Conservation (phyloP, 495 filamentous ascomycete genomes). For the Paragyromitra xinjiangensis region DNA sequence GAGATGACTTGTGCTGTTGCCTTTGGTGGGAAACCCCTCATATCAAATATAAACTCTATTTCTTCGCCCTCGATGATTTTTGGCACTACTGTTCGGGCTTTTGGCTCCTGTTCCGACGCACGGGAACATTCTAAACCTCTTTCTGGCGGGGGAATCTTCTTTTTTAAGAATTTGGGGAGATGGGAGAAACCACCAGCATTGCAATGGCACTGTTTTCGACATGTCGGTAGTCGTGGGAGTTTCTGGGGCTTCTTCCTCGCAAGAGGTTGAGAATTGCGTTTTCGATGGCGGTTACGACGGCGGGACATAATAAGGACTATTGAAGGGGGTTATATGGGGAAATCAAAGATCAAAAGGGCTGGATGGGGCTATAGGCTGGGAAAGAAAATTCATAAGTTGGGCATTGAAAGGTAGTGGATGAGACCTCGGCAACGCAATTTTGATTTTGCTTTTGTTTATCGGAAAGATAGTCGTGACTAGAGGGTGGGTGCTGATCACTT, state of each 20-base stretch:
- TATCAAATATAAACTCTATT: conserved; percentile 1
- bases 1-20: not conserved
- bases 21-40: not conserved
- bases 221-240: not conserved
- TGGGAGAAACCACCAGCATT: not conserved
- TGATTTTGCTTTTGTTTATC: not conserved
- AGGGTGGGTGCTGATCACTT: not conserved
- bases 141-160: not conserved
- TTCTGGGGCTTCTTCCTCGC: conserved; percentile 1
- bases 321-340: not conserved
- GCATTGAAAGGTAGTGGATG: not conserved
- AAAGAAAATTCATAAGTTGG: not conserved
- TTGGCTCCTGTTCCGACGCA: not conserved
- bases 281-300: conserved; percentile 27
- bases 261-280: not conserved
- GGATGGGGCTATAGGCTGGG: not conserved
- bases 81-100: not conserved
- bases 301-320: conserved; percentile 21
- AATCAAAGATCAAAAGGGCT: not conserved
- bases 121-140: not conserved
- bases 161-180: not conserved
- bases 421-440: conserved; percentile 3
- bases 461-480: not conserved
- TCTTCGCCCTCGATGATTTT: conserved; percentile 16
- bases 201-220: conserved; percentile 17